A percentile compares a stretch with the other conserved stretches of the same genome.
These are phyloP conservation scores for Prorocentrum cordatum DNA, from an alignment of 169 alveolate genomes.

Conservation along the genomic window DNA sequence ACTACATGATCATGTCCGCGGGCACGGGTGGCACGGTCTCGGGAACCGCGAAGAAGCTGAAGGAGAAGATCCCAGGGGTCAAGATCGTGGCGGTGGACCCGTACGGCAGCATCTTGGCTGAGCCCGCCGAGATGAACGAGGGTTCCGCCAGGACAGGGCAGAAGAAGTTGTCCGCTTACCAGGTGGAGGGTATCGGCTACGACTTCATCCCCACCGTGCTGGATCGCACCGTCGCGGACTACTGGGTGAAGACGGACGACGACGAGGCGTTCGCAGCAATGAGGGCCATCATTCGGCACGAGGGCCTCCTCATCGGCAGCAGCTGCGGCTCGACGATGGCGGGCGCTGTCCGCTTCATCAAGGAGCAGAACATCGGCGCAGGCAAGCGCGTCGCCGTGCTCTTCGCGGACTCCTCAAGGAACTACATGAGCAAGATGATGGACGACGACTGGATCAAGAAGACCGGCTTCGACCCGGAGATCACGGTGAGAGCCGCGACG, in stretches of 20 bases:
- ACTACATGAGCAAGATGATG: slow-evolving; percentile 81
- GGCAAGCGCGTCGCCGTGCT: slow-evolving; percentile 70
- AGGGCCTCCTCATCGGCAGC: slow-evolving; percentile 86
- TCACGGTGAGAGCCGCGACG: too few species aligned
- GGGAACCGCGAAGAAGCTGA: slow-evolving; percentile 85
- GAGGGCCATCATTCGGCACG: slow-evolving; percentile 79
- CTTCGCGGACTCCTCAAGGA: slow-evolving; percentile 76
- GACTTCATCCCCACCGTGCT: slow-evolving; percentile 79
- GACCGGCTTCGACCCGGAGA: too few species aligned
- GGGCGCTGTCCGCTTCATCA: slow-evolving; percentile 78
- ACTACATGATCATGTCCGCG: slow-evolving; percentile 78
- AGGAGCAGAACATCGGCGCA: slow-evolving; percentile 67
- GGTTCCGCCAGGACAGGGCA: slow-evolving; percentile 44
- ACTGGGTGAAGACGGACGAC: slow-evolving; percentile 78
- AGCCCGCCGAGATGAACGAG: slow-evolving; percentile 21
- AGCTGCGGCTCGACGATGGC: slow-evolving; percentile 82
- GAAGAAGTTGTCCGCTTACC: slow-evolving; percentile 33
- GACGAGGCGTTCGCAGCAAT: slow-evolving; percentile 78
- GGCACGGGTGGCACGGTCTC: slow-evolving; percentile 95
- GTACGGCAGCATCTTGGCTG: slow-evolving; percentile 75
- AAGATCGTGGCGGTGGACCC: slow-evolving; percentile 89
- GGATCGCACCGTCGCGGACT: slow-evolving; percentile 73
- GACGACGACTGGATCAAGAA: too few species aligned
- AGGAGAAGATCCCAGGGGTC: slow-evolving; percentile 78
- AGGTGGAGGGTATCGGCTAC: slow-evolving; percentile 84